phyloP scores from a whole-genome alignment of 2,329 filamentous ascomycete species.

The Tolypocladium ophioglossoides region DNA sequence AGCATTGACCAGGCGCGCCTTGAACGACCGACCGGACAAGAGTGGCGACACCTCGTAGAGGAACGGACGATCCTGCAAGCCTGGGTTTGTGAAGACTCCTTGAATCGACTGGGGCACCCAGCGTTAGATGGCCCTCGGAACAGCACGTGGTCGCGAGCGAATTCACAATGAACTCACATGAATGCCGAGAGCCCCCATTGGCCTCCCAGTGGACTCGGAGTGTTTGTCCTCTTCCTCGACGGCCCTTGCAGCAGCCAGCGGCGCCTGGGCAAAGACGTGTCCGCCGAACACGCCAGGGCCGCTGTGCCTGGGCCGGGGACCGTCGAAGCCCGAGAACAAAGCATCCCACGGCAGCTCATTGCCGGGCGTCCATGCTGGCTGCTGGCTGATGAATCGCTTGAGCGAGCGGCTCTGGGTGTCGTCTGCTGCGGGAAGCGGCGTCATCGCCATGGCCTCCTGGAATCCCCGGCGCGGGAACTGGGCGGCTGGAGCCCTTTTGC shows the following conservation, averaged over 20 bases:
- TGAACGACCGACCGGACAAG: constrained; percentile 35
- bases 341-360: constrained; percentile 18
- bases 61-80: constrained; percentile 37
- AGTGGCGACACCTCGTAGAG: constrained; percentile 38
- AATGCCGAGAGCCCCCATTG: constrained; percentile 18
- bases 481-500: neutral
- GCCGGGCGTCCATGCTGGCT: constrained; percentile 22
- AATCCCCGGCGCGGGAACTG: constrained; percentile 14
- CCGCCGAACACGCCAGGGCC: constrained; percentile 22
- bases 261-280: constrained; percentile 25
- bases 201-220: constrained; percentile 1
- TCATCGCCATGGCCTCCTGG: constrained; percentile 17
- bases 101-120: constrained; percentile 35
- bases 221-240: constrained; percentile 20
- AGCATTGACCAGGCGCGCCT: constrained; percentile 37
- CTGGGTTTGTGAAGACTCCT: constrained; percentile 41
- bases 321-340: constrained; percentile 5
- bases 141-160: neutral
- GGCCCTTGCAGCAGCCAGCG: constrained; percentile 23
- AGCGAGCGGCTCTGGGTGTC: neutral
- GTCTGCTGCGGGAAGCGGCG: constrained; percentile 9
- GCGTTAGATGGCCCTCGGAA: neutral
- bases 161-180: constrained; percentile 21
- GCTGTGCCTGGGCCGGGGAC: constrained; percentile 6
- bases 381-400: constrained; percentile 19